Conservation (phyloP, 177 flowering plant species). For the Vitis hybrid region DNA sequence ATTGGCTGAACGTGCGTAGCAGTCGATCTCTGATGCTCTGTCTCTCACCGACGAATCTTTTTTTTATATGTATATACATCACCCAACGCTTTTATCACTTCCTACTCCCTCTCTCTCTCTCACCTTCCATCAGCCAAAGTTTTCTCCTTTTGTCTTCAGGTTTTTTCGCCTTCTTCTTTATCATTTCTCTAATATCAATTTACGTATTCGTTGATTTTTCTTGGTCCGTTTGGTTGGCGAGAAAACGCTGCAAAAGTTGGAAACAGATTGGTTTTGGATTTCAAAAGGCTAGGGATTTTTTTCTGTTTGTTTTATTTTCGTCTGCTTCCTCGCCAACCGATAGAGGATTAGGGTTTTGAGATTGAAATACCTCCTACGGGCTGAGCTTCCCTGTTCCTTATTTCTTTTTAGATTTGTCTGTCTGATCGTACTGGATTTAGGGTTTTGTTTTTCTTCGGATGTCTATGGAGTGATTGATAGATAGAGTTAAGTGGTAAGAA, state of each 20-base stretch:
- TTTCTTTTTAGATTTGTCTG: background rate
- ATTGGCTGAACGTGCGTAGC: no score
- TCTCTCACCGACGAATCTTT: constrained; percentile 8
- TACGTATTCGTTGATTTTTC: background rate
- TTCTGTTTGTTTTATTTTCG: background rate
- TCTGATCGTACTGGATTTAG: background rate
- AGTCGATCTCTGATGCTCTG: no score
- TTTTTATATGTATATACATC: background rate
- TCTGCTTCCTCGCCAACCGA: no score
- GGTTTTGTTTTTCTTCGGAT: background rate
- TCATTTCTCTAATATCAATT: background rate
- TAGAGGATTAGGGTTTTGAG: no score
- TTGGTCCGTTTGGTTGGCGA: constrained; percentile 5
- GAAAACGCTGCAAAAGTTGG: background rate
- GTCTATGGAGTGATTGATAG: no score
- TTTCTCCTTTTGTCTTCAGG: background rate
- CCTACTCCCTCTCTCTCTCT: background rate
- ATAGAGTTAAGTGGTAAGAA: no score
- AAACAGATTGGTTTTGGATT: background rate
- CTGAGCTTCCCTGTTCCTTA: background rate
- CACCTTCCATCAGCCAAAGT: background rate
- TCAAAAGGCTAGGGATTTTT: background rate
- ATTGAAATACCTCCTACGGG: no score
- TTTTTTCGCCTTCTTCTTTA: background rate
- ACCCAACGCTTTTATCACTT: constrained; percentile 12